A percentile compares a stretch with the other conserved stretches of the same genome.
Conservation (phyloP, 2,329 filamentous ascomycete genomes). For the Hymenoscyphus occultus region DNA sequence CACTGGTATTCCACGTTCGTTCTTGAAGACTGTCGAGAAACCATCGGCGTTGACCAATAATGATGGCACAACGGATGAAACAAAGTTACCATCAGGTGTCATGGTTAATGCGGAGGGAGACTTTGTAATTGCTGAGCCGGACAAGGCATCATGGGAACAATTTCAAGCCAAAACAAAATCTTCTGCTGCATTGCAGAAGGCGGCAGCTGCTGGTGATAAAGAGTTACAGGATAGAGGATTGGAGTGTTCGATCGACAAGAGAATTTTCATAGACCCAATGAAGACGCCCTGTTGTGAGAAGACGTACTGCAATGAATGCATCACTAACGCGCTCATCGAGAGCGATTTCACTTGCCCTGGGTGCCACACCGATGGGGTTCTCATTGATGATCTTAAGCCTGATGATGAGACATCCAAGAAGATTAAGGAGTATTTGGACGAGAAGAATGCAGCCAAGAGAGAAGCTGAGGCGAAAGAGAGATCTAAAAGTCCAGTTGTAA, state of each 20-base stretch:
- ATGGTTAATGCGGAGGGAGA: slow-evolving; percentile 98
- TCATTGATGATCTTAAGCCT: slow-evolving; percentile 84
- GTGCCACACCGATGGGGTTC: slow-evolving; percentile 84
- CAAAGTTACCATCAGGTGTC: slow-evolving; percentile 79
- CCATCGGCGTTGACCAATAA: slow-evolving; percentile 66
- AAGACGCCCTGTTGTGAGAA: slow-evolving; percentile 98
- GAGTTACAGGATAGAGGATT: slow-evolving; percentile 84
- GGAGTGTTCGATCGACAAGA: slow-evolving; percentile 94
- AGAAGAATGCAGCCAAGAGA: slow-evolving; percentile 45
- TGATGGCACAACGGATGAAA: slow-evolving; percentile 73
- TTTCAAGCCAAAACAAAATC: slow-evolving; percentile 93
- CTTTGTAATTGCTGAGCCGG: slow-evolving; percentile 93
- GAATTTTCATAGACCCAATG: slow-evolving; percentile 97
- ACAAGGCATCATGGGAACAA: slow-evolving; percentile 94
- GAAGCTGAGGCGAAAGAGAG: slow-evolving; percentile 41
- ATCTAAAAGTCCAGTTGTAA: slow-evolving; percentile 47
- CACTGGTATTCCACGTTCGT: slow-evolving; percentile 92
- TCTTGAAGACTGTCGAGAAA: slow-evolving; percentile 94
- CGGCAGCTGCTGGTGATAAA: slow-evolving; percentile 73
- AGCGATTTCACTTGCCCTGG: slow-evolving; percentile 95
- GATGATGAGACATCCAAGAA: slow-evolving; percentile 77
- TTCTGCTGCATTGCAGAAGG: slow-evolving; percentile 77
- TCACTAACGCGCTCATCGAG: slow-evolving; percentile 97
- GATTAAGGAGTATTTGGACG: slow-evolving; percentile 71
- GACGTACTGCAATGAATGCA: slow-evolving; percentile 99